Evolutionary conservation across 2,329 filamentous ascomycete species (phyloP).

Genomic region (Leptographium radiaticola): DNA sequence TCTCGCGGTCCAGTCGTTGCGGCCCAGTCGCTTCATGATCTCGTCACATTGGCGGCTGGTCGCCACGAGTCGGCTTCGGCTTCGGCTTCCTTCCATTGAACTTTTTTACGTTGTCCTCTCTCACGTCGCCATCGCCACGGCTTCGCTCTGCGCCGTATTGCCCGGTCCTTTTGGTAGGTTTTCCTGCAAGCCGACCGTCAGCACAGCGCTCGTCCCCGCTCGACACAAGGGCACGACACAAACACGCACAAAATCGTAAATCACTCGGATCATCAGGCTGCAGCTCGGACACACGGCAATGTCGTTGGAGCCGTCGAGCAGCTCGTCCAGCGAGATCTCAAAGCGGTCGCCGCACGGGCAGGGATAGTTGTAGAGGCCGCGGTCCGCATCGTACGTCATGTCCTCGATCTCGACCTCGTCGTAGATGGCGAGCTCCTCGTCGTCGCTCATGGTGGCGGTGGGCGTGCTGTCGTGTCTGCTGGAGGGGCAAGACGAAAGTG

Average conservation of each 20-base stretch:
- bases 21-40: no score
- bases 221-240: no score
- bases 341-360: constrained; percentile 97
- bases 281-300: constrained; percentile 97
- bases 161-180: constrained; percentile 2
- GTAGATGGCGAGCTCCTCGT: constrained; percentile 62
- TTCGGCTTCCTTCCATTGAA: neutral
- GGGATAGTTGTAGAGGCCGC: constrained; percentile 89
- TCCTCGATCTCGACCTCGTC: constrained; percentile 99
- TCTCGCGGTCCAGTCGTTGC: no score
- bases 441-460: constrained; percentile 41
- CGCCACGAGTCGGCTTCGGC: neutral
- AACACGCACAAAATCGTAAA: constrained; percentile 65
- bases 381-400: constrained; percentile 74
- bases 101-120: neutral
- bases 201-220: no score
- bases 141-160: neutral
- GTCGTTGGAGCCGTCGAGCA: constrained; percentile 71
- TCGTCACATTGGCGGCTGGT: no score
- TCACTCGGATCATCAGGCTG: constrained; percentile 90
- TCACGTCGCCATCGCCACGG: constrained; percentile 2
- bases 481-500: no score
- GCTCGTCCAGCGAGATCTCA: constrained; percentile 73
- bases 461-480: no score
- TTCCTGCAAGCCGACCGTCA: neutral